phyloP scores from a whole-genome alignment of 1,284 basidiomycete species.

The Phylloboletellus chloephorus region DNA sequence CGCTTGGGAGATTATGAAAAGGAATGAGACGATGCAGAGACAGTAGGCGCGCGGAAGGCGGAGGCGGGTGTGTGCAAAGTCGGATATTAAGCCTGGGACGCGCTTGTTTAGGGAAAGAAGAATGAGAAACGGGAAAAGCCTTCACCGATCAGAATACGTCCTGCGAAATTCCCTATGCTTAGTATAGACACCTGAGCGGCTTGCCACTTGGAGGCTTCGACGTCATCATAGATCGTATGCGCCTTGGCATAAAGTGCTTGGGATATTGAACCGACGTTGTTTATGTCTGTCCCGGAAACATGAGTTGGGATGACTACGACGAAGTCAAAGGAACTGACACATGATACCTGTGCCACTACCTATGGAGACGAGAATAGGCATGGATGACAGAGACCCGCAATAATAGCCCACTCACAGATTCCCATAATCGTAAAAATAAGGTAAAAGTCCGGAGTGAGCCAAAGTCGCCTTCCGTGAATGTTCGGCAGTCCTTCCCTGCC shows the following conservation, averaged over 20 bases:
- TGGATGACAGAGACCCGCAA: background rate
- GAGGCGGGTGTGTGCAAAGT: conserved; percentile 58
- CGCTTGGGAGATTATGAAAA: conserved; percentile 70
- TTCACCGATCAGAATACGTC: conserved; percentile 72
- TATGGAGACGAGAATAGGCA: conserved; percentile 26
- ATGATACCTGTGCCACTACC: conserved; percentile 87
- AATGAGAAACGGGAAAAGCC: background rate
- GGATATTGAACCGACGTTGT: conserved; percentile 92
- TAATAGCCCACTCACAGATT: conserved; percentile 47
- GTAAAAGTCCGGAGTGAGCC: conserved; percentile 63
- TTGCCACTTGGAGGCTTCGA: conserved; percentile 71
- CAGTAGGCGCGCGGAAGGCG: conserved; percentile 66
- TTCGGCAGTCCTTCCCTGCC: conserved; percentile 32
- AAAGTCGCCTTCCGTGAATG: conserved; percentile 45
- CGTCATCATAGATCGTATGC: conserved; percentile 58
- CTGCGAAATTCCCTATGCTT: conserved; percentile 79
- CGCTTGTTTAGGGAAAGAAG: background rate
- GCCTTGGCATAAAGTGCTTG: conserved; percentile 75
- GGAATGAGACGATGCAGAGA: conserved; percentile 56
- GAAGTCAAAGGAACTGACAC: conserved; percentile 47
- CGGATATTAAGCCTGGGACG: conserved; percentile 61
- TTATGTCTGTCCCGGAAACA: conserved; percentile 59
- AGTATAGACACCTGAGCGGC: conserved; percentile 82
- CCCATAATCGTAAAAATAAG: conserved; percentile 67
- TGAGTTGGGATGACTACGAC: background rate